These are phyloP conservation scores for Aspergillus carbonarius DNA, from an alignment of 2,329 filamentous ascomycete species.

Conservation along the genomic window DNA sequence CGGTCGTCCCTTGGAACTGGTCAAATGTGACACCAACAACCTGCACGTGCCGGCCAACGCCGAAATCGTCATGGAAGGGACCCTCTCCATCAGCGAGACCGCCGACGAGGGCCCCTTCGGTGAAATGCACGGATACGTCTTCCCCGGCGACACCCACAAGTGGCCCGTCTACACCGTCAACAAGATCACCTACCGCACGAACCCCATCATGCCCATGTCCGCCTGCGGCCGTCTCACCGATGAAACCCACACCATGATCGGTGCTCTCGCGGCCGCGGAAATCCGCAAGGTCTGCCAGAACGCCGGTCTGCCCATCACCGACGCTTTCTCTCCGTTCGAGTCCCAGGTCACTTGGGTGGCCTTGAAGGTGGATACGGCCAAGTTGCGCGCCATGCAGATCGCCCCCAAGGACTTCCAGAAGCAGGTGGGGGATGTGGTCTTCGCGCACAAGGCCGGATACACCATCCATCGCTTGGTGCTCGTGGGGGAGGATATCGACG, in stretches of 20 bases:
- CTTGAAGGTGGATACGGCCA: constrained; percentile 58
- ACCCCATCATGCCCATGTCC: constrained; percentile 51
- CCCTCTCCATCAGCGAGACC: constrained; percentile 45
- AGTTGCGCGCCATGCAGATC: constrained; percentile 57
- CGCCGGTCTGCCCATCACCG: constrained; percentile 44
- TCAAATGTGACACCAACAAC: constrained; percentile 55
- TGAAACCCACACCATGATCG: constrained; percentile 48
- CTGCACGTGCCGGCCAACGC: constrained; percentile 50
- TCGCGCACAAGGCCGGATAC: constrained; percentile 43
- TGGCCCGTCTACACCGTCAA: constrained; percentile 47
- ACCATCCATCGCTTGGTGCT: constrained; percentile 48
- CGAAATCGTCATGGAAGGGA: constrained; percentile 55
- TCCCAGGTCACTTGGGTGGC: constrained; percentile 51
- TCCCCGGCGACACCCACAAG: constrained; percentile 41
- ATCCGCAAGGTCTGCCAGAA: constrained; percentile 40
- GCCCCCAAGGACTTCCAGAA: constrained; percentile 42
- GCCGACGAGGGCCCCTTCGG: constrained; percentile 52
- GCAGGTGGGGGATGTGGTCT: constrained; percentile 45
- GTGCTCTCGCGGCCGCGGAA: constrained; percentile 46
- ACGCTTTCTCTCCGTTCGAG: constrained; percentile 48
- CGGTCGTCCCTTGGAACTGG: constrained; percentile 47
- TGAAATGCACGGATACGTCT: constrained; percentile 49
- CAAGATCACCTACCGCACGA: constrained; percentile 49
- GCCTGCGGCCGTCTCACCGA: constrained; percentile 45
- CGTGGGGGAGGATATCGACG: constrained; percentile 52